Evolutionary conservation across 495 filamentous ascomycete species (phyloP), one percentile per base, ranked within the genome.

Genomic region (Penicillium nucicola): DNA sequence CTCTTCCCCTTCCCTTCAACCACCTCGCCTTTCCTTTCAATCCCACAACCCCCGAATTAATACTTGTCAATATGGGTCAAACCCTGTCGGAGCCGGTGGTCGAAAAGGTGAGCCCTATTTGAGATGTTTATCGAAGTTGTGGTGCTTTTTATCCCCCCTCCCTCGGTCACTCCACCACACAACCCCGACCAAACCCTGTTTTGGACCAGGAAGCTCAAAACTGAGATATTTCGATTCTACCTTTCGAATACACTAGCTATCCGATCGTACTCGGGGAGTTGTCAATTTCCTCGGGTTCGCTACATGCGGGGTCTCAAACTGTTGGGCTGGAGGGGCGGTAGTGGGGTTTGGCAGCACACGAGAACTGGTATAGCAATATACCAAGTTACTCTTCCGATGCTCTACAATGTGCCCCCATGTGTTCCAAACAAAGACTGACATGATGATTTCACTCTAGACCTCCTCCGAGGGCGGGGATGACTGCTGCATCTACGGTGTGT

Each of bases 81-180:
- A 98, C 93, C 69, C 86, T 98, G 66, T 97, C 93, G 67, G 95
- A 98, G 80, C 93, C 93, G 43, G 92, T 97, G 61, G 87, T 95
- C 57, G 93, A 97, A 64, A 98, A 98, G 91, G 93, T 98, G 78
- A 65, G 86, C 25, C 25, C 25, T 9, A 28, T 28, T 9, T 28
- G 25, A 28, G 25, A 28, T 28, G 7, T 28, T 14, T 48, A 6
- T 48, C 47, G 42, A 41, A 22, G 2, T 22, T 40, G 50, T 52
- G 55, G 54, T 28, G 25, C 50, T 53, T 58, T 55, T 55, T 46
- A 56, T 37, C 42, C 43, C 38, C 48, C 37, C 42, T 40, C 38
- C 48, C 37, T 34, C 40, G 53, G 39, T 46, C 25, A 38, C 39
- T 32, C 34, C 17, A 17, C 31, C 33, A 14, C 41, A 34, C 23